phyloP scores from a whole-genome alignment of 177 flowering plant species.

The Vitis hybrid region DNA sequence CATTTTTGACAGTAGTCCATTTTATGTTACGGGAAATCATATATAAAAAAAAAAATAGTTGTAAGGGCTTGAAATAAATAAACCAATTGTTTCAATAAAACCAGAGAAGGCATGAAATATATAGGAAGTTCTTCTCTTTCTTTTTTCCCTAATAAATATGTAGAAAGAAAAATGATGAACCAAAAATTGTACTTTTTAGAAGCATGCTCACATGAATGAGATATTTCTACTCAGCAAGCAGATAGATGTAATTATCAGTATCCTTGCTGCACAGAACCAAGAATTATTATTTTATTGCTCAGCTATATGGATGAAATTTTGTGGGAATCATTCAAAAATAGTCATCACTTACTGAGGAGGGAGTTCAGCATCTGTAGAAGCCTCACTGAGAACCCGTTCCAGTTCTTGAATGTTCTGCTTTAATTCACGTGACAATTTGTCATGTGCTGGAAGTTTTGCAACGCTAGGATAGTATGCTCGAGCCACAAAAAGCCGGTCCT shows the following conservation, averaged over 20 bases:
- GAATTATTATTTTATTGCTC: not conserved
- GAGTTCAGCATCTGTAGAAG: conserved; percentile 78
- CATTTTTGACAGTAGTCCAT: no score
- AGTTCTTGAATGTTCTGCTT: conserved; percentile 89
- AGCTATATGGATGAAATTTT: not conserved
- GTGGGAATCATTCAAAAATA: not conserved
- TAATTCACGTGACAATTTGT: conserved; percentile 68
- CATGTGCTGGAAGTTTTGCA: conserved; percentile 76
- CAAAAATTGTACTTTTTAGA: not conserved
- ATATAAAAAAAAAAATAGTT: no score
- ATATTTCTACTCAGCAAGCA: not conserved
- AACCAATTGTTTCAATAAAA: no score
- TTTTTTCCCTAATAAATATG: not conserved
- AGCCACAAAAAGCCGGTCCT: conserved; percentile 88
- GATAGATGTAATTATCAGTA: not conserved
- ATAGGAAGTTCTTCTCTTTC: not conserved
- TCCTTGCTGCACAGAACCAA: not conserved
- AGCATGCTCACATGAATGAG: not conserved
- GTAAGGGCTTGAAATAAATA: no score
- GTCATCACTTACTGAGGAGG: conserved; percentile 65
- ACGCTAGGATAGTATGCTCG: conserved; percentile 90
- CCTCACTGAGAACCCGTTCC: conserved; percentile 84
- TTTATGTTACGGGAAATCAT: no score
- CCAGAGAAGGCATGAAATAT: not conserved
- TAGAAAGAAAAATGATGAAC: not conserved